Percentiles rank a stretch among this genome's conserved stretches.
Conservation (phyloP, 352 stramenopile species). For the Globisporangium canariense region DNA sequence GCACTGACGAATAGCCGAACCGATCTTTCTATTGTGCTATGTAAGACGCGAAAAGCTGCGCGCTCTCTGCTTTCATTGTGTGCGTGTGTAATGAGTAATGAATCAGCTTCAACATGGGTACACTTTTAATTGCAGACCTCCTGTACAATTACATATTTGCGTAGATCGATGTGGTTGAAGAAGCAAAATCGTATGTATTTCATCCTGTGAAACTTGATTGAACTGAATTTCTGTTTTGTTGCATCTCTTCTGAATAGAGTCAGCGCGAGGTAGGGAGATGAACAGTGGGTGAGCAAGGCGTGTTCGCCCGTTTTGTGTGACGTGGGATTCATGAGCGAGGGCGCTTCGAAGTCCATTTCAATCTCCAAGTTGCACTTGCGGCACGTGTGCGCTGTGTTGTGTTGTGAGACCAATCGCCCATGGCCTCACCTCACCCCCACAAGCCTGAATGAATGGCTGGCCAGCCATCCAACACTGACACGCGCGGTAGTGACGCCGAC, state of each 20-base stretch:
- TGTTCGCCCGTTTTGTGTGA: background rate
- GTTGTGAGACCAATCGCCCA: background rate
- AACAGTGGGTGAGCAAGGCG: background rate
- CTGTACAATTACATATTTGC: background rate
- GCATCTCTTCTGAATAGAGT: background rate
- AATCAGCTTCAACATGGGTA: constrained; percentile 12
- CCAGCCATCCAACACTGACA: background rate
- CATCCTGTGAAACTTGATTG: background rate
- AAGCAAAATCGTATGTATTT: background rate
- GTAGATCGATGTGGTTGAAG: background rate
- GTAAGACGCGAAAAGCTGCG: background rate
- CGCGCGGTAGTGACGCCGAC: no score
- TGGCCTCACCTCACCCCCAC: no score
- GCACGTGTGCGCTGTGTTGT: background rate
- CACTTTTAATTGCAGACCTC: background rate
- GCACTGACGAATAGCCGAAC: no score
- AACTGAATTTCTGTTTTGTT: constrained; percentile 1
- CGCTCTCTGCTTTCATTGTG: background rate
- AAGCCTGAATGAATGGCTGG: background rate
- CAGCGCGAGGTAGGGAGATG: background rate
- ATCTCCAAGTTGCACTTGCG: background rate
- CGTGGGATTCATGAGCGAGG: background rate
- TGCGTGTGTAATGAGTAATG: constrained; percentile 3
- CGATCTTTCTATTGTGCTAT: background rate
- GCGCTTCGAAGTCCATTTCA: background rate